Base-by-base conservation (phyloP, 495 filamentous ascomycete species). In the Alectoria sarmentosa region DNA sequence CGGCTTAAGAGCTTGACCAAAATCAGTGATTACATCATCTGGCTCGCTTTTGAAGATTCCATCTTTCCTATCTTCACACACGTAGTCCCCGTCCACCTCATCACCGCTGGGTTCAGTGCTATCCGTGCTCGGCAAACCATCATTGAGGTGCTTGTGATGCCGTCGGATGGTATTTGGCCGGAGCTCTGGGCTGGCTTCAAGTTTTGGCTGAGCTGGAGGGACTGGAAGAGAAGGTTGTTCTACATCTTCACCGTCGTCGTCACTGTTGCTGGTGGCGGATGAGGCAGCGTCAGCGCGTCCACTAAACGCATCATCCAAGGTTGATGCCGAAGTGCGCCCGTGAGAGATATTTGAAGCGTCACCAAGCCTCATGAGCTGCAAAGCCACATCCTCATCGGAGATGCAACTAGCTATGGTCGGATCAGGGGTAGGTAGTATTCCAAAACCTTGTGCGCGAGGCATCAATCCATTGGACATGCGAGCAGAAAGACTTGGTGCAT, bases 371-470 rank as follows among this genome's bases (percentile, higher is more conserved):
- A 98, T 97, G 67, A 98, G 81, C 74, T 97, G 92, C 72, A 96
- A 85, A 58, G 94, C 94, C 69, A 96, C 94, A 76, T 98, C 95
- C 73, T 98, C 94, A 73, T 98, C 94, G 5, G 93, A 98, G 72
- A 97, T 92, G 69, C 88, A 93, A 77, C 92, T 97, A 42, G 89
- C 88, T 65, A 96, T 88, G 19, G 95, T 98, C 15, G 92, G 92
- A 66, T 96, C 93, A 7, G 94, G 95, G 5, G 95, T 98, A 11
- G 91, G 92, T 64, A 96, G 78, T 67, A 91, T 82, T n/a, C 83
- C 86, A 63, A 79, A 72, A 52, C 71, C 79, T 65, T 73, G 76
- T 55, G 65, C 72, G 61, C 73, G 79, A 67, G 75, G 71, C 64
- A 76, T 72, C 59, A 75, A 73, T 60, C 76, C 75, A 67, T 69